phyloP scores from a whole-genome alignment of 2,329 filamentous ascomycete genomes.

The Colletotrichum destructivum region DNA sequence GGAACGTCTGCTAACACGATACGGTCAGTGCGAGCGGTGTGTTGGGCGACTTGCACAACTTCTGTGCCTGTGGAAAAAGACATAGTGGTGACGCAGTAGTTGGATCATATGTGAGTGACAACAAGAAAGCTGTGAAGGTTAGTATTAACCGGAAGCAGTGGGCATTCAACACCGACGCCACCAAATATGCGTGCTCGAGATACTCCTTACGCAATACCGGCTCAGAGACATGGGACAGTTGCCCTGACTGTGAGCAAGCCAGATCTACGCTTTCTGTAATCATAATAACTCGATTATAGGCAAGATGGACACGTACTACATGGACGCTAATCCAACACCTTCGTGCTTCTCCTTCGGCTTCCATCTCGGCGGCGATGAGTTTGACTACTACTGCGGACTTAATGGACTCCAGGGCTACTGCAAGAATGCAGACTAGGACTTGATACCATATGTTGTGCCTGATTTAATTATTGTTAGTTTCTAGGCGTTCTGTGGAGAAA shows the following conservation, averaged over 20 bases:
- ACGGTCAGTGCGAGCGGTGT: neutral
- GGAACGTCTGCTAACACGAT: neutral
- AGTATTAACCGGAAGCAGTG: neutral
- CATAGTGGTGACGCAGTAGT: neutral
- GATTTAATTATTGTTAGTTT: too few relatives aligned
- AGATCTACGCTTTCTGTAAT: neutral
- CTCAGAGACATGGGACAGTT: neutral
- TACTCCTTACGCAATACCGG: neutral
- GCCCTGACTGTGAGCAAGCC: constrained; percentile 5
- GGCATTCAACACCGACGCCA: neutral
- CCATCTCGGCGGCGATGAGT: constrained; percentile 18
- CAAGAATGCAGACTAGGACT: neutral
- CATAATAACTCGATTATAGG: neutral
- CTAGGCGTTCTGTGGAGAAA: too few relatives aligned
- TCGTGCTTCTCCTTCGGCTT: constrained; percentile 5
- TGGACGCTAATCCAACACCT: neutral
- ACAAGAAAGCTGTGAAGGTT: too few relatives aligned
- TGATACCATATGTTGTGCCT: too few relatives aligned
- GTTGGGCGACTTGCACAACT: neutral
- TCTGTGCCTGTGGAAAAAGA: neutral
- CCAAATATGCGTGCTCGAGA: constrained; percentile 1
- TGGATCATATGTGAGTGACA: neutral
- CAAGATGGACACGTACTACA: neutral
- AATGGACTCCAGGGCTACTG: constrained; percentile 15
- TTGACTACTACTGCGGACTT: constrained; percentile 16